Conservation (phyloP, 1,284 basidiomycete species). For the Baeospora myosura region DNA sequence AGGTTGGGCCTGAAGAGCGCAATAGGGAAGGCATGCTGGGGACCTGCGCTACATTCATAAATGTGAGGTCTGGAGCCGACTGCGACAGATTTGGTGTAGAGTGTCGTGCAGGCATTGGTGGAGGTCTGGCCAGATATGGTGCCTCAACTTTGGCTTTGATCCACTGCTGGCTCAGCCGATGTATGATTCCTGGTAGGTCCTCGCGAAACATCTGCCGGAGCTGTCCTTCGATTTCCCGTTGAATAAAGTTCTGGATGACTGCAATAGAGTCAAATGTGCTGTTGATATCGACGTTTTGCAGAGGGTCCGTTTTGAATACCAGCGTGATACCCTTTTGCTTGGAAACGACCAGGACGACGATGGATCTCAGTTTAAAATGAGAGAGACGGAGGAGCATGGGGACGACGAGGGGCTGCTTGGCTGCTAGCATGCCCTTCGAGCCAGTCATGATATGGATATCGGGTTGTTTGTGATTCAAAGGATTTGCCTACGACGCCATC, state of each 20-base stretch:
- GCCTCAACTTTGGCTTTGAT: constrained; percentile 80
- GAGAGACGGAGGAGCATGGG: constrained; percentile 98
- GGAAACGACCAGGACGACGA: constrained; percentile 95
- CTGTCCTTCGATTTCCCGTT: constrained; percentile 95
- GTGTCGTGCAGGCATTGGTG: constrained; percentile 23
- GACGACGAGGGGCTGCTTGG: constrained; percentile 88
- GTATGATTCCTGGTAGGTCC: constrained; percentile 95
- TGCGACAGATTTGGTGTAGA: not conserved
- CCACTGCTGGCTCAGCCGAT: constrained; percentile 93
- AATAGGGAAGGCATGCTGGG: constrained; percentile 9
- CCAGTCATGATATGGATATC: constrained; percentile 74
- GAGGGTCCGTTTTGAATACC: constrained; percentile 98
- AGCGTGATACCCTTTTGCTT: constrained; percentile 97
- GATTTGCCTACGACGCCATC: constrained; percentile 68
- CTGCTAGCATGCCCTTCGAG: constrained; percentile 80
- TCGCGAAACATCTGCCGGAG: constrained; percentile 97
- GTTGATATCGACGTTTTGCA: constrained; percentile 96
- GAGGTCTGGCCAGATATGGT: constrained; percentile 58
- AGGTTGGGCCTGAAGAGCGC: not conserved
- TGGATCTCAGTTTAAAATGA: constrained; percentile 88
- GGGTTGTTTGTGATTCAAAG: constrained; percentile 83
- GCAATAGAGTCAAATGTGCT: constrained; percentile 98
- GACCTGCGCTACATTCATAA: constrained; percentile 14
- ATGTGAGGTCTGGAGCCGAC: constrained; percentile 10
- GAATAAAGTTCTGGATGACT: constrained; percentile 95